Base-by-base conservation (phyloP, 2,329 filamentous ascomycete genomes). In the Sarocladium kiliense region DNA sequence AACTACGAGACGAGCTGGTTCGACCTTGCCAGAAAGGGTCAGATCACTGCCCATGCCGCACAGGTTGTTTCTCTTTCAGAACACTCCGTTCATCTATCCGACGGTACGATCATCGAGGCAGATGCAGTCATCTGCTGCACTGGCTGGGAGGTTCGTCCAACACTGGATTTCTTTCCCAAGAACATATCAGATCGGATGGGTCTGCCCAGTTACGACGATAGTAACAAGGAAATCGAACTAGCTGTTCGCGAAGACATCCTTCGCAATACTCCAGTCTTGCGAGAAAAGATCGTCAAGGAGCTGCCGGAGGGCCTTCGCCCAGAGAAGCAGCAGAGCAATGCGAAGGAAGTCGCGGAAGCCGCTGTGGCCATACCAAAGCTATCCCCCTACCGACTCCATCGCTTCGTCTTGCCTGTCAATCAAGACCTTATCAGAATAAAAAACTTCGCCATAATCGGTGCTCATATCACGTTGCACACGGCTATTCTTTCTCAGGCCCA, bases 1-100 rank as follows among this genome's bases (percentile, higher is more conserved):
- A 60, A 60, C 50, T 60, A 58, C 51, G 55, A 58, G 6, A 55
- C 54, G 1, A 27, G 44, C 39, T 57, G 55, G 57, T 60, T 58
- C 9, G 51, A 58, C 2, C 51, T 58, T n/a, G 58, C 55, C 1
- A 54, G 45, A 26, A 34, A 49, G 16, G 58, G 57, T 6, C n/a
- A 30, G 18, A 57, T 60, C 25, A 55, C 32, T 7, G n/a, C 55
- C 14, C 58, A 60, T 34, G 55, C 55, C 11, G 58, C 57, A 12
- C 53, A 60, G 27, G 39, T 60, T 10, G 12, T 30, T 2, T 55
- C 42, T 10, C 32, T 60, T 7, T 50, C 44, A 10, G 53, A 54
- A 16, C 18, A 32, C 5, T 19, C 32, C 3, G 57, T 60, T 19
- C 55, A 58, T 32, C 53, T 60, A 12, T 56, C 55, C 6, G 37